phyloP scores from a whole-genome alignment of 306 rosid species.

The Oxytropis ochrocephala region DNA sequence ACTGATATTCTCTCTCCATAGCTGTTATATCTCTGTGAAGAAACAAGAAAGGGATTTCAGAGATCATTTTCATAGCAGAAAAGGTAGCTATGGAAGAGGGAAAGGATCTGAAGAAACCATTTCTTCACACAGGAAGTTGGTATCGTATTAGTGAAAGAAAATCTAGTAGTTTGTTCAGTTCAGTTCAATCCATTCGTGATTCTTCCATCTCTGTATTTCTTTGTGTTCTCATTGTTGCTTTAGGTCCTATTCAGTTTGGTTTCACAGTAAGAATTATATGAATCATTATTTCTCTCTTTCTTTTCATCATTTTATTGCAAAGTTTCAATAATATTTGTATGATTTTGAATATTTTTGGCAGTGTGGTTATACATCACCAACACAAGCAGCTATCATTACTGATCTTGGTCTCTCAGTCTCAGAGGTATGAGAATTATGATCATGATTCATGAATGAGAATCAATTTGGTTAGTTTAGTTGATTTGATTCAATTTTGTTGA shows the following conservation, averaged over 20 bases:
- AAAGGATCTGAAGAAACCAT: conserved; percentile 81
- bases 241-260: conserved; percentile 97
- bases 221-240: conserved; percentile 88
- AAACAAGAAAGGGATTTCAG: neutral
- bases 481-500: neutral
- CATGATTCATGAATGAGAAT: neutral
- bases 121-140: conserved; percentile 94
- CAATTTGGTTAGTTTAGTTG: neutral
- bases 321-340: neutral
- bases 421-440: conserved; percentile 43
- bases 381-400: conserved; percentile 69
- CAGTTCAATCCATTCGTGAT: conserved; percentile 71
- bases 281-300: neutral
- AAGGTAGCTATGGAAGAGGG: conserved; percentile 64
- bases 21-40: neutral
- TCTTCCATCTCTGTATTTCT: conserved; percentile 75
- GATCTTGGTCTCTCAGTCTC: conserved; percentile 85
- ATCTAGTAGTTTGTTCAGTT: conserved; percentile 76
- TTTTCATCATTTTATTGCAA: neutral
- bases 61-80: neutral
- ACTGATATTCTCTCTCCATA: neutral
- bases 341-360: conserved; percentile 20
- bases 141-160: conserved; percentile 71
- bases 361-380: conserved; percentile 91
- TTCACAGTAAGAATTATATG: conserved; percentile 59